Evolutionary conservation across 1,139 yeast genomes (phyloP).

Genomic region (Pichia sp.): DNA sequence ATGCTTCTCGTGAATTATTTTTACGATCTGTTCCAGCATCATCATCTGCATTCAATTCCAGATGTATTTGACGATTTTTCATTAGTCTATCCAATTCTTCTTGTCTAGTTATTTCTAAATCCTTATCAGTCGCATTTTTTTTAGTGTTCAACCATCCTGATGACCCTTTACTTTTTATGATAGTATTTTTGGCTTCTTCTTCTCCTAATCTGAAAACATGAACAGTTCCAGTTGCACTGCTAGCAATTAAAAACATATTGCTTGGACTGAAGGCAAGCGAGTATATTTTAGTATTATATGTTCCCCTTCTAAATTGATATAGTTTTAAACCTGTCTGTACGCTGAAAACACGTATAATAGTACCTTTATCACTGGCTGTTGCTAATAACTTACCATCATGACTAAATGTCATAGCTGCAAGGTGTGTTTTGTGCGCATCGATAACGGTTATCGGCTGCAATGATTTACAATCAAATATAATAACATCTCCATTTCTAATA

Average conservation of each 20-base stretch:
- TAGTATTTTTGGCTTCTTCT: conserved; percentile 43
- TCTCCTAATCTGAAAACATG: conserved; percentile 77
- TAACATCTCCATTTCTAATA: conserved; percentile 76
- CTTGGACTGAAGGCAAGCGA: conserved; percentile 76
- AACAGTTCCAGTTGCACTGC: conserved; percentile 88
- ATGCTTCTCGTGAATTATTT: background rate
- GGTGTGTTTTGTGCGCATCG: conserved; percentile 85
- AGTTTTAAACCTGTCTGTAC: conserved; percentile 77
- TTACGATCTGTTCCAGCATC: conserved; percentile 4
- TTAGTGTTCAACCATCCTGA: conserved; percentile 14
- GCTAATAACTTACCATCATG: conserved; percentile 80
- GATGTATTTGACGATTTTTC: conserved; percentile 9
- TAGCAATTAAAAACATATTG: conserved; percentile 70
- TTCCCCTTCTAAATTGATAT: conserved; percentile 89
- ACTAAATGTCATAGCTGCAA: conserved; percentile 75
- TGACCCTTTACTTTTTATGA: conserved; percentile 16
- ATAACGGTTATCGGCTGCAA: conserved; percentile 83
- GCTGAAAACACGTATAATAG: conserved; percentile 83
- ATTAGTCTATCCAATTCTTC: conserved; percentile 14
- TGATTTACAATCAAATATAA: conserved; percentile 69
- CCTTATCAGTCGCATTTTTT: conserved; percentile 10
- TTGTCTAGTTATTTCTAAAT: conserved; percentile 14
- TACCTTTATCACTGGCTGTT: conserved; percentile 94
- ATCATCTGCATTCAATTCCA: conserved; percentile 3
- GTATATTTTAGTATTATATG: conserved; percentile 86